Evolutionary conservation across 1,284 basidiomycete genomes (phyloP).

Genomic region (Mycosarcoma mackinlayi): DNA sequence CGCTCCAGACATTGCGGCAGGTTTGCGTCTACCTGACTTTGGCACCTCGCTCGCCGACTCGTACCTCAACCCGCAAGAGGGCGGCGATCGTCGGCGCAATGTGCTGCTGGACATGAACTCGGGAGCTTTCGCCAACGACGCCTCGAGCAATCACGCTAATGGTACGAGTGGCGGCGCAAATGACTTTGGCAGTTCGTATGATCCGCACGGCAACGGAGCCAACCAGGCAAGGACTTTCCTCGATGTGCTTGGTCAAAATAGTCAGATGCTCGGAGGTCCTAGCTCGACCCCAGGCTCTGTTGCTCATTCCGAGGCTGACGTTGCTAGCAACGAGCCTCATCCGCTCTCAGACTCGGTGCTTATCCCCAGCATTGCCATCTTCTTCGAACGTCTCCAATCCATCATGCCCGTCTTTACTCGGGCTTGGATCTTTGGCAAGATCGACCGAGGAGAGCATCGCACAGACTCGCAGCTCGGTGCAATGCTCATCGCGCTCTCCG

Average conservation of each 20-base stretch:
- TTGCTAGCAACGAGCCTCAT: slow-evolving; percentile 37
- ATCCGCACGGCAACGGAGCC: slow-evolving; percentile 20
- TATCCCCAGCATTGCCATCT: slow-evolving; percentile 61
- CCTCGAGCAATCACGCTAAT: slow-evolving; percentile 5
- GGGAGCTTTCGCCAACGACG: slow-evolving; percentile 7
- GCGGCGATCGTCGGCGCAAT: slow-evolving; percentile 40
- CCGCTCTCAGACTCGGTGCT: slow-evolving; percentile 57
- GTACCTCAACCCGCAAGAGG: slow-evolving; percentile 51
- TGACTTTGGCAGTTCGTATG: slow-evolving; percentile 12
- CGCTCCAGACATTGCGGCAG: slow-evolving; percentile 40
- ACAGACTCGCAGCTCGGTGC: slow-evolving; percentile 58
- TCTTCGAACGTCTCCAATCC: slow-evolving; percentile 63
- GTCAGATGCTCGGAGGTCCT: slow-evolving; percentile 25
- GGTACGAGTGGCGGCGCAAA: slow-evolving; percentile 9
- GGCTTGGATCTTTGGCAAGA: slow-evolving; percentile 55
- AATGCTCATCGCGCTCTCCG: slow-evolving; percentile 63
- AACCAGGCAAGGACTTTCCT: slow-evolving; percentile 31
- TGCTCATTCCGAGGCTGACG: slow-evolving; percentile 22
- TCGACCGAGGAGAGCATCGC: slow-evolving; percentile 60
- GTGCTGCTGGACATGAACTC: slow-evolving; percentile 41
- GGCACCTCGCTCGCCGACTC: slow-evolving; percentile 57
- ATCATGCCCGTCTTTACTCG: slow-evolving; percentile 67
- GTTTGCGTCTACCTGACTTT: slow-evolving; percentile 52
- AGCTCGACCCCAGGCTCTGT: slow-evolving; percentile 38
- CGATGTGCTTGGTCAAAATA: slow-evolving; percentile 44